Conservation (phyloP, 495 filamentous ascomycete species). For the Penicillium cataractarum region DNA sequence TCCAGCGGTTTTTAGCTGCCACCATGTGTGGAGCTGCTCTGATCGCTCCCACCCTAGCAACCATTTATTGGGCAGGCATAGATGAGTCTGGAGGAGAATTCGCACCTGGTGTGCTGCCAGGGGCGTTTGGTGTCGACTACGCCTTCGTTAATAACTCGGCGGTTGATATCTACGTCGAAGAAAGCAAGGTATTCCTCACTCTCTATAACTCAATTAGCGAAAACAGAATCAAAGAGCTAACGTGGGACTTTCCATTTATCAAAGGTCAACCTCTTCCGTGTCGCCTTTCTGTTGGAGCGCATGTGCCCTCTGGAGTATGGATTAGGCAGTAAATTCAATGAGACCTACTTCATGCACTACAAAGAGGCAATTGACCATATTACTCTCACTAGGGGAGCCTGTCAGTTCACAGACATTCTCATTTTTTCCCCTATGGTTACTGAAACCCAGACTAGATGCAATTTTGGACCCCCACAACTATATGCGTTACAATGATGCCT, state of each 20-base stretch:
- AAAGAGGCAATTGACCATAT: not conserved
- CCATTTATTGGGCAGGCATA: slow-evolving; percentile 1
- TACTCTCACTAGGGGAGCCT: not conserved
- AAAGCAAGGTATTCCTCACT: not conserved
- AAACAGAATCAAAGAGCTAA: not conserved
- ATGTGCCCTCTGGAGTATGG: slow-evolving; percentile 1
- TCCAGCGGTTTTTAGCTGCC: not conserved
- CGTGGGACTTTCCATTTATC: not conserved
- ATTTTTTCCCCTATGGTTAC: not conserved
- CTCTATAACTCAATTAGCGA: not conserved
- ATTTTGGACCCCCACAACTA: not conserved
- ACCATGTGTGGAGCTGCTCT: not conserved
- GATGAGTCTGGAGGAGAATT: not conserved
- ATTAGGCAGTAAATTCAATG: not conserved
- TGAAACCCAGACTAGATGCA: not conserved
- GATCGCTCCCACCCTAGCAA: not conserved
- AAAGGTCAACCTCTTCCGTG: not conserved
- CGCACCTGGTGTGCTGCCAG: not conserved
- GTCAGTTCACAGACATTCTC: not conserved
- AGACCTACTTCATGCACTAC: not conserved
- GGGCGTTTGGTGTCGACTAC: not conserved
- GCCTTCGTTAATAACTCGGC: not conserved
- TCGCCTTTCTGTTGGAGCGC: slow-evolving; percentile 1
- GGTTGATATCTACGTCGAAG: not conserved
- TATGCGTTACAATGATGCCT: not conserved